Evolutionary conservation across 2,329 filamentous ascomycete genomes (phyloP).

Genomic region (Botryotinia globosa): DNA sequence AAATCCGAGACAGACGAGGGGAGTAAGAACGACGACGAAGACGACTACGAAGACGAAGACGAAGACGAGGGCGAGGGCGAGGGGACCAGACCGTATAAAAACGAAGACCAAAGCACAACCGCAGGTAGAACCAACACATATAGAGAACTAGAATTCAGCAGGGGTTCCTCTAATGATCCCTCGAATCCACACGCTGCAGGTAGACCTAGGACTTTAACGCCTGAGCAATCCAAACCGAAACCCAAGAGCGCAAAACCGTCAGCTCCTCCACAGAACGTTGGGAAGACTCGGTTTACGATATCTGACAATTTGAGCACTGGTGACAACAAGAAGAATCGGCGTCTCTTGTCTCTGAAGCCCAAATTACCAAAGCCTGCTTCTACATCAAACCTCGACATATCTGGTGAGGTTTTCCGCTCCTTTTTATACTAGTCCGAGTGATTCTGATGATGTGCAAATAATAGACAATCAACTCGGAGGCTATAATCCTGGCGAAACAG

Average conservation of each 20-base stretch:
- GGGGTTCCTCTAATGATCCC: no score
- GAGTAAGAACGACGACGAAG: not conserved
- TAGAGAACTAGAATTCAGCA: no score
- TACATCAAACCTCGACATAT: not conserved
- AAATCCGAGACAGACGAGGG: no score
- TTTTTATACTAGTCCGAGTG: not conserved
- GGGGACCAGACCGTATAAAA: fast-evolving
- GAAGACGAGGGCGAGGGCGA: not conserved
- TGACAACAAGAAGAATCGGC: not conserved
- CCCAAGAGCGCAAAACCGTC: not conserved
- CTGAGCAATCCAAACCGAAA: not conserved
- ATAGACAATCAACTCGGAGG: no score
- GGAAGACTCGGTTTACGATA: not conserved
- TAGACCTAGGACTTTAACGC: fast-evolving
- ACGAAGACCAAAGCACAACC: not conserved
- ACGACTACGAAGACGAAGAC: no score
- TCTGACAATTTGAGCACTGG: not conserved
- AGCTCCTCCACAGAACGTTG: not conserved
- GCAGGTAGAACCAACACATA: no score
- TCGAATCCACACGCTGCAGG: no score
- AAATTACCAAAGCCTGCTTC: not conserved
- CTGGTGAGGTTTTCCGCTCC: not conserved
- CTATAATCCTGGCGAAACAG: no score
- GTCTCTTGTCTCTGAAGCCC: not conserved
- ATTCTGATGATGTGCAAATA: not conserved